Evolutionary conservation across 1,284 basidiomycete species (phyloP), one percentile per base, ranked within the genome.

Genomic region (Fomitopsis pinicola): DNA sequence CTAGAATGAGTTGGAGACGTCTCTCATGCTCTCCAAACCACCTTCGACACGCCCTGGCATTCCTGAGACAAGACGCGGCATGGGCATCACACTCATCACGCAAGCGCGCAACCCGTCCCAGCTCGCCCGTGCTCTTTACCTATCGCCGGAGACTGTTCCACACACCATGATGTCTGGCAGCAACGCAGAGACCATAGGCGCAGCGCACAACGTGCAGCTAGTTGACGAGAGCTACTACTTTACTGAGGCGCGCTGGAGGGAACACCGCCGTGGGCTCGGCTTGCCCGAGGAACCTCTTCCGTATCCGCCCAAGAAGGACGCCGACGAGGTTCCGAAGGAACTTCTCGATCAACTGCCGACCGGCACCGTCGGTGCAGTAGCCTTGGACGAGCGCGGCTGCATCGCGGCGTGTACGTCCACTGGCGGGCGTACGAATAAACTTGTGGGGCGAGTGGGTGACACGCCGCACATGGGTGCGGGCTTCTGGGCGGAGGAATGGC

Each of bases 311-410:
- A 61, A 59, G 14, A 61, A 70, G 2, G 69, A 70, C 50, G 60
- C 66, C 0, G 64, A 64, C 1, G 68, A 68, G 7, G 55, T 63
- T 2, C 62, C 67, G 3, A 66, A 70, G 28, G 63, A 69, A 22
- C 72, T 76, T 26, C 75, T 88, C 2, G 88, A 91, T 68, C 77
- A 82, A 62, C 76, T 85, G 60, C 90, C 92, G 1, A 88, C 77
- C 46, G 92, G 91, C 2, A 94, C 91, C 0, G 90, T 94, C 3
- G 92, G 92, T 26, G 92, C 92, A 1, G 90, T 94, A 15, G 92
- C 90, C 2, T 76, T 94, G 35, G 92, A 94, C 70, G 69, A 79
- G 3, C 76, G 83, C 28, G 91, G 92, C 0, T 89, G 89, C 68
- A 86, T 94, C 57, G 84, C 86, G 0, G 75, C 81, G 5, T 78